Conservation (phyloP, 2,329 filamentous ascomycete species). For the Fusarium papillatum region DNA sequence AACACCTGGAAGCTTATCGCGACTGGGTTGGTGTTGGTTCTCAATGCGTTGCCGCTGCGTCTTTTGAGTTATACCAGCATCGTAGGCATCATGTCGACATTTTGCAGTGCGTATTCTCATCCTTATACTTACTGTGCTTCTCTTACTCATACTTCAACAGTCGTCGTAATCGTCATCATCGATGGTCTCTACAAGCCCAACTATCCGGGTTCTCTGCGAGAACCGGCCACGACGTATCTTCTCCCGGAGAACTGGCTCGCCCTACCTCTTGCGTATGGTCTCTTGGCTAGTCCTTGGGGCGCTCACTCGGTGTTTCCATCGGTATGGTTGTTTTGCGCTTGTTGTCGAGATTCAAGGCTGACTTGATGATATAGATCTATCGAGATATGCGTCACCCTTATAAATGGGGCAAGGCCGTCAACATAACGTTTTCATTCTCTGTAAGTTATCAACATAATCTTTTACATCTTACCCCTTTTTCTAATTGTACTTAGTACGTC, state of each 20-base stretch:
- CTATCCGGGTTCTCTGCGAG: conserved; percentile 83
- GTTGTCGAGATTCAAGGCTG: not conserved
- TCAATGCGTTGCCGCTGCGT: conserved; percentile 88
- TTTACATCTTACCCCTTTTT: not conserved
- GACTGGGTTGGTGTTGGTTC: conserved; percentile 80
- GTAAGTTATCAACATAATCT: conserved; percentile 58
- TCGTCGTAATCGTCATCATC: conserved; percentile 85
- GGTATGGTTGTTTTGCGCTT: conserved; percentile 50
- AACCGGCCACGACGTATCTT: conserved; percentile 84
- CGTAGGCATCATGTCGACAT: conserved; percentile 90
- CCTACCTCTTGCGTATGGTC: conserved; percentile 87
- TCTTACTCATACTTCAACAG: conserved; percentile 56
- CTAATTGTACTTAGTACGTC: conserved; percentile 67
- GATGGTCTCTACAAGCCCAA: conserved; percentile 90
- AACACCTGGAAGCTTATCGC: conserved; percentile 89
- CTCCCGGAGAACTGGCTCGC: conserved; percentile 91
- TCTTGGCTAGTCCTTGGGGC: conserved; percentile 84
- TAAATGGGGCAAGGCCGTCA: conserved; percentile 82
- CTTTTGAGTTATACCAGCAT: conserved; percentile 92
- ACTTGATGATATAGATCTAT: conserved; percentile 60
- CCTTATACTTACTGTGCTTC: not conserved
- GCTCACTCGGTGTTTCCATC: conserved; percentile 85
- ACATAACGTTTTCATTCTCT: conserved; percentile 88
- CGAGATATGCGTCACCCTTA: conserved; percentile 80
- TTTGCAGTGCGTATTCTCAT: conserved; percentile 77